These are phyloP conservation scores for Phanerodontia chrysosporium DNA, from an alignment of 768 basidiomycete species.

Conservation along the genomic window DNA sequence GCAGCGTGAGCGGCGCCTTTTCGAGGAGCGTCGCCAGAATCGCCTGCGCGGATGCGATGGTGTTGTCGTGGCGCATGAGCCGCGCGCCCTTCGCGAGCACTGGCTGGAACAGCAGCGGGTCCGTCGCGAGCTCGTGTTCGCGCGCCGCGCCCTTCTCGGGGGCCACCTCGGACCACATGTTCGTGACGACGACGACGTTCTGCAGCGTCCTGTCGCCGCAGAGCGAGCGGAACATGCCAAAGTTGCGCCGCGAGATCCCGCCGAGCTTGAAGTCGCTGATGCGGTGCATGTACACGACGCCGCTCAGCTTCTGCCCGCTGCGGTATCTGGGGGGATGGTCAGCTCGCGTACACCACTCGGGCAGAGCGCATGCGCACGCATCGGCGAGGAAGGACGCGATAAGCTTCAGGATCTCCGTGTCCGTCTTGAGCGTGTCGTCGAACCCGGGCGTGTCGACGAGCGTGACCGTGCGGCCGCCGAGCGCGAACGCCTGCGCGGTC, in stretches of 20 bases:
- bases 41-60: constrained; percentile 35
- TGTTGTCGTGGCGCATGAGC: constrained; percentile 39
- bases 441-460: constrained; percentile 18
- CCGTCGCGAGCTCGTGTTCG: no score
- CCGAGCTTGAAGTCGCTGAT: constrained; percentile 16
- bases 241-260: constrained; percentile 31
- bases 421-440: constrained; percentile 10
- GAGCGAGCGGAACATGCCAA: constrained; percentile 46
- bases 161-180: constrained; percentile 47
- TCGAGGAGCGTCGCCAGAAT: constrained; percentile 41
- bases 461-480: neutral
- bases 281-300: constrained; percentile 19
- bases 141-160: constrained; percentile 34
- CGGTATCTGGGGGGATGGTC: constrained; percentile 7
- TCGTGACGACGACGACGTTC: constrained; percentile 50
- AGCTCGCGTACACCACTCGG: no score
- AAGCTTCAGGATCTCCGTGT: constrained; percentile 33
- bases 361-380: constrained; percentile 3
- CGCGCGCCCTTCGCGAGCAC: constrained; percentile 46
- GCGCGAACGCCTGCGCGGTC: neutral
- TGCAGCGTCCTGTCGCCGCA: constrained; percentile 46
- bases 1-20: no score
- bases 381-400: neutral
- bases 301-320: constrained; percentile 12
- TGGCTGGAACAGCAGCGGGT: constrained; percentile 47